phyloP scores from a whole-genome alignment of 2,329 filamentous ascomycete genomes.

The Scytalidium lignicola region DNA sequence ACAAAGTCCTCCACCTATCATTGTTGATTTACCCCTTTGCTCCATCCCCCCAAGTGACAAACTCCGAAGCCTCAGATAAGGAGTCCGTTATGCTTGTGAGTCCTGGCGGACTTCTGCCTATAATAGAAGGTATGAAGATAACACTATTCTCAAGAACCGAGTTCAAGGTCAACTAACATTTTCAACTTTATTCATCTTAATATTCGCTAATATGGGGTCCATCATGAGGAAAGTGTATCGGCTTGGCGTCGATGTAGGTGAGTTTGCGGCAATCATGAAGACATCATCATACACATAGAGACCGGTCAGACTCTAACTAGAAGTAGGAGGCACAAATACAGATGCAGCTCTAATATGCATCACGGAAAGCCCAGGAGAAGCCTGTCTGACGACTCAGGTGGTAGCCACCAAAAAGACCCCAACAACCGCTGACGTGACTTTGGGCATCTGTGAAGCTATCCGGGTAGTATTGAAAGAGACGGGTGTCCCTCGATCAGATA shows the following conservation, averaged over 20 bases:
- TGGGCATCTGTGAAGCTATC: constrained; percentile 18
- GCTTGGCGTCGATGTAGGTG: constrained; percentile 17
- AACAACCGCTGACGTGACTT: constrained; percentile 29
- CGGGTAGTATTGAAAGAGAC: constrained; percentile 14
- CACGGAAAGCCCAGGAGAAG: background rate
- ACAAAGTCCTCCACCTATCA: no score
- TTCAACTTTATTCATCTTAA: no score
- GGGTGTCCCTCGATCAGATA: constrained; percentile 8
- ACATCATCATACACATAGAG: no score
- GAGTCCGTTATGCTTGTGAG: no score
- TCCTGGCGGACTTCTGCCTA: no score
- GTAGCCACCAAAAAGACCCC: constrained; percentile 18
- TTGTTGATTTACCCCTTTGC: constrained; percentile 2
- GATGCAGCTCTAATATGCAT: constrained; percentile 31
- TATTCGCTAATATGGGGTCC: background rate
- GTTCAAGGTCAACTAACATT: no score
- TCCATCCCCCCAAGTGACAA: background rate
- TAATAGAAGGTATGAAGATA: no score
- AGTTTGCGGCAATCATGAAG: no score
- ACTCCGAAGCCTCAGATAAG: no score
- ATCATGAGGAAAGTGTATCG: constrained; percentile 33
- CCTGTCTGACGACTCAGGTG: background rate
- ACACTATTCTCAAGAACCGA: no score
- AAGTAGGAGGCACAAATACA: constrained; percentile 30
- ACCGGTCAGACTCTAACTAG: no score